phyloP scores from a whole-genome alignment of 2,329 filamentous ascomycete genomes.

The Cercospora sesami region DNA sequence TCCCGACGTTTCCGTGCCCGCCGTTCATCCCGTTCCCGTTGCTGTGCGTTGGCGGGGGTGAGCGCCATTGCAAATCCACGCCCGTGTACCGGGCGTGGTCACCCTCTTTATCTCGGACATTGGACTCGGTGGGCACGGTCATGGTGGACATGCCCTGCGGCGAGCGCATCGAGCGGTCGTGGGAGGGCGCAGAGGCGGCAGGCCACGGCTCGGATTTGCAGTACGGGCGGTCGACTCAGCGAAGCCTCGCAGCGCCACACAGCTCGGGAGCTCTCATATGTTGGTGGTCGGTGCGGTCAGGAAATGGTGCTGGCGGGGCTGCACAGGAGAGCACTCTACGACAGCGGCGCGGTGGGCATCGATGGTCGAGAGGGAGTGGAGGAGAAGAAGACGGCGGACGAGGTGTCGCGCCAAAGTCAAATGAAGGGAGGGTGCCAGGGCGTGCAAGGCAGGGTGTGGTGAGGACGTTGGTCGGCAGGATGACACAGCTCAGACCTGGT shows the following conservation, averaged over 20 bases:
- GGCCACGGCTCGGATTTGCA: not conserved
- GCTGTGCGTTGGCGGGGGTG: constrained; percentile 23
- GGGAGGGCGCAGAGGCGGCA: not conserved
- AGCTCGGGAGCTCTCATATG: not conserved
- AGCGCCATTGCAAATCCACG: constrained; percentile 27
- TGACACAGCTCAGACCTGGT: not conserved
- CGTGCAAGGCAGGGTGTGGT: not conserved
- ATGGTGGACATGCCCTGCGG: constrained; percentile 22
- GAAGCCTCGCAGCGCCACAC: constrained; percentile 1
- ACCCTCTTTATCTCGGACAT: constrained; percentile 19
- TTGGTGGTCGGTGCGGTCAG: not conserved
- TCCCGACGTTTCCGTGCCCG: not conserved
- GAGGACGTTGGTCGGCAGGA: not conserved
- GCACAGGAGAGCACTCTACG: not conserved
- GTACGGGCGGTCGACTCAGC: not conserved
- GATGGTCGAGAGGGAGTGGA: not conserved
- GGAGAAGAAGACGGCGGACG: not conserved
- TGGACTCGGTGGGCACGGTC: constrained; percentile 19
- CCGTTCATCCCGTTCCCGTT: constrained; percentile 9
- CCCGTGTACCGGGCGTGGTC: constrained; percentile 22
- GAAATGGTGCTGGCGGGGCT: not conserved
- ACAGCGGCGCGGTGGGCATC: not conserved
- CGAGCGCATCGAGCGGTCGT: not conserved
- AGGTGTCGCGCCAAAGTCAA: not conserved
- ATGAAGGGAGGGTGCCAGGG: not conserved